Evolutionary conservation across 2,329 filamentous ascomycete genomes (phyloP).

Genomic region (Colletotrichum horii): DNA sequence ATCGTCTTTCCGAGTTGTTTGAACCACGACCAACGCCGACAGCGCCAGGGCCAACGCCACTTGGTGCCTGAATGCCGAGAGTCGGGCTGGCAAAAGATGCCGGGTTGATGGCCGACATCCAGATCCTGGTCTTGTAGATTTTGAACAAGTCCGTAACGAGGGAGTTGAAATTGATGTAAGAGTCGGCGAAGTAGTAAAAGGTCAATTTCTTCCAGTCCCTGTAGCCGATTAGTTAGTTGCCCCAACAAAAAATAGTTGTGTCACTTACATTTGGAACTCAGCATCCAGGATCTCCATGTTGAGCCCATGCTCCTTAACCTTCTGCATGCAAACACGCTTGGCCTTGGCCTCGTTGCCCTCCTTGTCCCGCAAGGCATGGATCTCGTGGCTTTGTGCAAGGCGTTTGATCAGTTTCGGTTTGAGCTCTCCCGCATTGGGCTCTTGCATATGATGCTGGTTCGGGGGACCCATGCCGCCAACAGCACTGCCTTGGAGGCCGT

Average conservation of each 20-base stretch:
- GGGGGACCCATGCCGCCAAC: slow-evolving; percentile 81
- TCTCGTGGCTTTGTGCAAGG: slow-evolving; percentile 88
- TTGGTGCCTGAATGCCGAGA: slow-evolving; percentile 73
- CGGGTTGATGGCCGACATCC: slow-evolving; percentile 99
- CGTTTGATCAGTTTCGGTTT: slow-evolving; percentile 98
- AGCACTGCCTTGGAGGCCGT: slow-evolving; percentile 70
- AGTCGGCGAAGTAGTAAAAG: slow-evolving; percentile 98
- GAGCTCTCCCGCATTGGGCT: slow-evolving; percentile 74
- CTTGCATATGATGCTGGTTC: slow-evolving; percentile 74
- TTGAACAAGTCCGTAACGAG: slow-evolving; percentile 98
- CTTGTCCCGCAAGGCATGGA: slow-evolving; percentile 88
- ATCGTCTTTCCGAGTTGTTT: slow-evolving; percentile 51
- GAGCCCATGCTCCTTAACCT: slow-evolving; percentile 90
- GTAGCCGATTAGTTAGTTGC: neutral
- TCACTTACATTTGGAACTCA: slow-evolving; percentile 95
- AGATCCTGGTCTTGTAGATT: slow-evolving; percentile 98
- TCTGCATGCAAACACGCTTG: slow-evolving; percentile 95
- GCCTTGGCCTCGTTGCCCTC: slow-evolving; percentile 98
- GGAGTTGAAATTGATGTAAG: slow-evolving; percentile 99
- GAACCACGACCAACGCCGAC: slow-evolving; percentile 59
- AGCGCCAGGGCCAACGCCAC: slow-evolving; percentile 69
- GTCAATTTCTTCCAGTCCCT: slow-evolving; percentile 99
- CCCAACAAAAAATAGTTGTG: too few relatives aligned
- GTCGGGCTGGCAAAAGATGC: slow-evolving; percentile 88
- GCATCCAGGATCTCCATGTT: slow-evolving; percentile 99